phyloP scores from a whole-genome alignment of 352 stramenopile genomes.

The Pseudoperonospora humuli region DNA sequence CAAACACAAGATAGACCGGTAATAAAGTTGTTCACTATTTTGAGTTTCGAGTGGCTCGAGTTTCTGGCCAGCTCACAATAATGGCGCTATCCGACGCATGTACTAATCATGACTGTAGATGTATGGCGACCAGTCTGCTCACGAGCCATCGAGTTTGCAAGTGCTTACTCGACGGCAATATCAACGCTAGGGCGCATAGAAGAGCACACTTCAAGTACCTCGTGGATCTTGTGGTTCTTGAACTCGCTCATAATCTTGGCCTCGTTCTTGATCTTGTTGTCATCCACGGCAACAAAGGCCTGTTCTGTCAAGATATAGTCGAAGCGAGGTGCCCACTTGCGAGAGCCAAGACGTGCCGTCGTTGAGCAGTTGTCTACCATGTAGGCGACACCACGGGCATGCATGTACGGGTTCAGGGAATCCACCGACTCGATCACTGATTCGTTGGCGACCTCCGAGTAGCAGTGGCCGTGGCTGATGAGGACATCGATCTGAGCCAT shows the following conservation, averaged over 20 bases:
- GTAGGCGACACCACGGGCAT: conserved; percentile 95
- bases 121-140: background rate
- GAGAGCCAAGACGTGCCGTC: conserved; percentile 94
- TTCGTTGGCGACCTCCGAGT: conserved; percentile 98
- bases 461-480: conserved; percentile 92
- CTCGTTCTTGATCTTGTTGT: conserved; percentile 84
- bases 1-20: conserved; percentile 3
- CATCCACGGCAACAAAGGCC: conserved; percentile 92
- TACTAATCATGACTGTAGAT: no score
- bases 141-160: conserved; percentile 1
- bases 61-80: no score
- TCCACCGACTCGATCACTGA: conserved; percentile 98
- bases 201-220: conserved; percentile 92
- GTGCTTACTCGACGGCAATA: conserved; percentile 81
- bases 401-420: conserved; percentile 98
- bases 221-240: conserved; percentile 95
- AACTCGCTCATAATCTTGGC: conserved; percentile 91
- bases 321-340: conserved; percentile 97
- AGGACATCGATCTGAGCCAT: conserved; percentile 97
- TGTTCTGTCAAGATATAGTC: conserved; percentile 98
- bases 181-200: conserved; percentile 95
- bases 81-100: no score
- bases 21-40: no score
- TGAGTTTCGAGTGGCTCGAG: no score
- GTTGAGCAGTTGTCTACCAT: conserved; percentile 99